phyloP scores from a whole-genome alignment of 1,284 basidiomycete genomes.

The Leccinum cinnamomeum region DNA sequence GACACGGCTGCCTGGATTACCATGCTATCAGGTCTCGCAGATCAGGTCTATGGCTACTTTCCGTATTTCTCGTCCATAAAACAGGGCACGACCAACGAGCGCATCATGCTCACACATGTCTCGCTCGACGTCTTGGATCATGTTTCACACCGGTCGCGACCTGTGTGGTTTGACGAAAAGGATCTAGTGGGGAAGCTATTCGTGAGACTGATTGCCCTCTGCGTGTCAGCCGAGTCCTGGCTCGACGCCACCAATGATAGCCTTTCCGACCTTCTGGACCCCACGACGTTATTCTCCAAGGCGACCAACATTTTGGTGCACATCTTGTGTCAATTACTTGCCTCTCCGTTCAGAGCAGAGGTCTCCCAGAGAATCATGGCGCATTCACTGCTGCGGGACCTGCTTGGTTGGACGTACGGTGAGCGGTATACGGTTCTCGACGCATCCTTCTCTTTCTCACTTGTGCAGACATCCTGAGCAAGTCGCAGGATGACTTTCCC shows the following conservation, averaged over 20 bases:
- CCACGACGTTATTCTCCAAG: constrained; percentile 40
- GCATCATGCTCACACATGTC: constrained; percentile 52
- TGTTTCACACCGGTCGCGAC: constrained; percentile 48
- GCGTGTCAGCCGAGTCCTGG: constrained; percentile 58
- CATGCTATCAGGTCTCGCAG: constrained; percentile 50
- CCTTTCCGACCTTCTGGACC: constrained; percentile 40
- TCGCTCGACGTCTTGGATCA: constrained; percentile 54
- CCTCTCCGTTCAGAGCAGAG: constrained; percentile 35
- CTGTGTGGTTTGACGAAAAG: constrained; percentile 47
- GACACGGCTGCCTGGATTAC: constrained; percentile 39
- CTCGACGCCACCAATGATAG: constrained; percentile 41
- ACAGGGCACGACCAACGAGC: constrained; percentile 59
- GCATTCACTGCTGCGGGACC: constrained; percentile 46
- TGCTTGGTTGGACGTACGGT: constrained; percentile 48
- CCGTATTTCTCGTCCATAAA: constrained; percentile 42
- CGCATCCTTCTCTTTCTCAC: constrained; percentile 5
- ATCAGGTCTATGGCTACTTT: constrained; percentile 52
- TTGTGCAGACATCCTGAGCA: constrained; percentile 38
- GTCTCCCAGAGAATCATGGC: constrained; percentile 44
- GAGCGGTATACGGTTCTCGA: constrained; percentile 13
- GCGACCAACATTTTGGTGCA: constrained; percentile 37
- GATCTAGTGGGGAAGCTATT: constrained; percentile 50
- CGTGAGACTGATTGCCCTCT: constrained; percentile 51
- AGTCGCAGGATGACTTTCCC: constrained; percentile 36
- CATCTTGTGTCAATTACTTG: constrained; percentile 43